A percentile compares a stretch with the other conserved stretches of the same genome.
These are phyloP conservation scores for Colletotrichum somersetense DNA, from an alignment of 2,329 filamentous ascomycete species.

Conservation along the genomic window DNA sequence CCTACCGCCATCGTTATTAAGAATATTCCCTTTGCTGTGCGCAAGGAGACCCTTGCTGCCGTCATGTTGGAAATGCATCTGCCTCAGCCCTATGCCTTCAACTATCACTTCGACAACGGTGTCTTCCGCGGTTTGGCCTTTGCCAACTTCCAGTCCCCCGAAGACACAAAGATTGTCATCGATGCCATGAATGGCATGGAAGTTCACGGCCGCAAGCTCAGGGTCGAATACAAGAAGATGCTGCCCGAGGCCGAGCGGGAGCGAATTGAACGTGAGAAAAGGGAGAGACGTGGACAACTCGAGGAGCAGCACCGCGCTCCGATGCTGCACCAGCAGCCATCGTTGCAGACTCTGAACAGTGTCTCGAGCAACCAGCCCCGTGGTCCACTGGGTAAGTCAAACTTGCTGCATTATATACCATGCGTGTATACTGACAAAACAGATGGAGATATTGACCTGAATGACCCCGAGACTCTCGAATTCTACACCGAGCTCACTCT, in stretches of 20 bases:
- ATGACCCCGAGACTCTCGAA: conserved; percentile 86
- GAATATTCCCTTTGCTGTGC: conserved; percentile 98
- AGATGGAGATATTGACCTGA: conserved; percentile 82
- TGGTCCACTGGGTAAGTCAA: conserved; percentile 45
- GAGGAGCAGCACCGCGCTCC: conserved; percentile 93
- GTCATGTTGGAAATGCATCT: conserved; percentile 96
- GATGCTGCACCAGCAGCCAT: conserved; percentile 85
- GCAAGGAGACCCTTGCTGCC: conserved; percentile 93
- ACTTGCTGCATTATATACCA: conserved; percentile 9
- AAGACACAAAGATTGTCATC: conserved; percentile 94
- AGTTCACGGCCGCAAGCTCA: conserved; percentile 90
- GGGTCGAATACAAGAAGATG: conserved; percentile 99
- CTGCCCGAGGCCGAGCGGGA: conserved; percentile 93
- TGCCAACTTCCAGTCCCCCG: conserved; percentile 96
- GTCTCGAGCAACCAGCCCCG: conserved; percentile 72
- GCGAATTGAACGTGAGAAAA: conserved; percentile 95
- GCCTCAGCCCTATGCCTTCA: conserved; percentile 97
- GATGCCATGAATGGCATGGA: conserved; percentile 96
- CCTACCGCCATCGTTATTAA: conserved; percentile 99
- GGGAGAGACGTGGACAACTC: conserved; percentile 93
- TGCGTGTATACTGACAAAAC: conserved; percentile 38
- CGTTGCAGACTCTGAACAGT: conserved; percentile 82
- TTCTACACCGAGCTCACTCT: conserved; percentile 92
- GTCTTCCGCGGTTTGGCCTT: conserved; percentile 97
- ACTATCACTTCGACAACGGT: conserved; percentile 99